Conservation (phyloP, 163 green algal species). For the Chloroidium sp. region DNA sequence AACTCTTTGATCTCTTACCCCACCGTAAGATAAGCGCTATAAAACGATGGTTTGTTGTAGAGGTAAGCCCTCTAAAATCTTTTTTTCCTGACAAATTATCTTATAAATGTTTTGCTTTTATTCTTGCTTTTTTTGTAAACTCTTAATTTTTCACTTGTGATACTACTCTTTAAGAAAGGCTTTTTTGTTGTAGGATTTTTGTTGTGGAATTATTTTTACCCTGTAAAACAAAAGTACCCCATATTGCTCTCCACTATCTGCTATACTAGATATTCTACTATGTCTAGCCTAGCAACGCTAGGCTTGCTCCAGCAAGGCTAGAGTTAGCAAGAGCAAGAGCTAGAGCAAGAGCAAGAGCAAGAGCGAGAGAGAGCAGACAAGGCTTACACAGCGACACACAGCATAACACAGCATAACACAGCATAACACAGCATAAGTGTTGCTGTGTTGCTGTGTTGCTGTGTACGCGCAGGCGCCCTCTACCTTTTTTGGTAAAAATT, state of each 20-base stretch:
- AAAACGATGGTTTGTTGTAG: conserved; percentile 5
- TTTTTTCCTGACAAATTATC: conserved; percentile 15
- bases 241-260: background rate
- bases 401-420: conserved; percentile 11
- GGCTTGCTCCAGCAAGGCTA: background rate
- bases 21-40: background rate
- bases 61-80: no score
- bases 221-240: conserved; percentile 11
- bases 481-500: no score
- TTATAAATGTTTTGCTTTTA: conserved; percentile 22
- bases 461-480: no score
- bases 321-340: background rate
- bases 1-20: background rate
- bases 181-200: conserved; percentile 7
- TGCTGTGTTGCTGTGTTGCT: conserved; percentile 14
- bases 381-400: background rate
- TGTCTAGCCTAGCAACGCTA: background rate
- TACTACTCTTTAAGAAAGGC: conserved; percentile 1
- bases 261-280: background rate
- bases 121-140: conserved; percentile 5
- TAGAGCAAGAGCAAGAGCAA: background rate
- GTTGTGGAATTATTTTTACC: conserved; percentile 7
- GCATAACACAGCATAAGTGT: conserved; percentile 14
- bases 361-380: background rate
- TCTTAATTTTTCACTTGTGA: conserved; percentile 1